Evolutionary conservation across 495 filamentous ascomycete genomes (phyloP), one percentile per base, ranked within the genome.

Genomic region (Terfezia claveryi): DNA sequence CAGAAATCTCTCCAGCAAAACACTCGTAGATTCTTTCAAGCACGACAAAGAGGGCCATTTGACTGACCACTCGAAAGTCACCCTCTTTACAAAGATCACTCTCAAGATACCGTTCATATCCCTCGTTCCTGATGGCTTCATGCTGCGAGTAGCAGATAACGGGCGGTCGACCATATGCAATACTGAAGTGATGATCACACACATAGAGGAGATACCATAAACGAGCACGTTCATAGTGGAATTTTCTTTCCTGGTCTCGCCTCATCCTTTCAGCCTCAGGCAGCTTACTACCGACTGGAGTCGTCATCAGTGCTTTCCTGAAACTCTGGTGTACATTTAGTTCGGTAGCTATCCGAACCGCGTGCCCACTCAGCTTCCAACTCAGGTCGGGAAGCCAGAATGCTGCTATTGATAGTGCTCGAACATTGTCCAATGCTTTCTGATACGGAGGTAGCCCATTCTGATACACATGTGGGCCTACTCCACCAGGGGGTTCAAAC

Each of bases 31-130:
- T 72, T 56, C 74, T 68, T 20, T 74, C 77, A 55, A 80, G 61
- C 49, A 78, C 74, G 62, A 71, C 70, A 63, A 80, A 78, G 12
- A 79, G 56, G 3, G 74, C 72, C 16, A 80, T 74, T 55, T 80
- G 77, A 16, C 72, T 73, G 20, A 74, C 59, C 3, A 80, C 67
- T 49, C 76, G 69, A 56, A 72, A 69, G 56, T 80, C 77, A 0
- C 70, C 74, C 12, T 73, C 68, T 2, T 70, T 71, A 8, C 71
- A 68, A 61, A 68, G 67, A 1, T 69, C 70, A 23, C 66, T 66
- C 52, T 72, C 68, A 10, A 77, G 66, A 51, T 77, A 77, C 10
- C 62, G 60, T 57, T 77, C 76, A 59, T 72, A 72, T 20, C 41
- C 41, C 17, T 14, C 41, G 52, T 74, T 71, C 12, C 67, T 67